Conservation (phyloP, 2,329 filamentous ascomycete genomes). For the Ophiocordyceps australis region DNA sequence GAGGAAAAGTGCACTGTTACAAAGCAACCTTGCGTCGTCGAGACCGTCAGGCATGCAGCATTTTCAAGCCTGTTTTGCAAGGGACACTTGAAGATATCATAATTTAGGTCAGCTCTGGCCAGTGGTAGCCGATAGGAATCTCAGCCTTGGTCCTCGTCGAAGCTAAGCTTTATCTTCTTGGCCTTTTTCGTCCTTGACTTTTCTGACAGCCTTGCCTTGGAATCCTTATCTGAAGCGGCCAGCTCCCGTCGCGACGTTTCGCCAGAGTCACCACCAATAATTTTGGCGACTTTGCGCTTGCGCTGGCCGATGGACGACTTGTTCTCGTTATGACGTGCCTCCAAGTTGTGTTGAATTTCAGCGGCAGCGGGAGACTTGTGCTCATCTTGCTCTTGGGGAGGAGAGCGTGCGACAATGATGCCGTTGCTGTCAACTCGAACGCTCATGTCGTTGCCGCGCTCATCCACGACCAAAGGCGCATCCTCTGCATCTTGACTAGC, state of each 20-base stretch:
- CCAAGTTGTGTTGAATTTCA: conserved; percentile 13
- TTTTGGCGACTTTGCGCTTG: conserved; percentile 32
- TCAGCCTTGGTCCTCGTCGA: conserved; percentile 39
- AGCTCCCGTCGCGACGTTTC: conserved; percentile 3
- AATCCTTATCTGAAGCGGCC: conserved; percentile 12
- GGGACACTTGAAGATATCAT: too few species aligned
- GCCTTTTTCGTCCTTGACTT: too few species aligned
- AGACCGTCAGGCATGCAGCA: too few species aligned
- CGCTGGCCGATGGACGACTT: conserved; percentile 17
- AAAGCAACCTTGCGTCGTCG: too few species aligned
- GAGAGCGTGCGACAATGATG: too few species aligned
- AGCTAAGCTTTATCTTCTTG: conserved; percentile 51
- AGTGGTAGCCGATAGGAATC: too few species aligned
- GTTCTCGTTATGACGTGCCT: conserved; percentile 7
- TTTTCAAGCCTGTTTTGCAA: too few species aligned
- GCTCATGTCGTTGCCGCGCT: conserved; percentile 45
- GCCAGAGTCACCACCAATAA: conserved; percentile 14
- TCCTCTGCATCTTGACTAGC: conserved; percentile 59
- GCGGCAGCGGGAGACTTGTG: conserved; percentile 7
- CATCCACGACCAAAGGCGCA: conserved; percentile 56
- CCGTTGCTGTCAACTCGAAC: conserved; percentile 26
- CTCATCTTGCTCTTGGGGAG: too few species aligned
- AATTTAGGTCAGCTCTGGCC: too few species aligned
- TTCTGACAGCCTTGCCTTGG: too few species aligned
- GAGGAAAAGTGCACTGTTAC: too few species aligned